phyloP scores from a whole-genome alignment of 192 early-diverging fungal species.

The Cetraspora pellucida region DNA sequence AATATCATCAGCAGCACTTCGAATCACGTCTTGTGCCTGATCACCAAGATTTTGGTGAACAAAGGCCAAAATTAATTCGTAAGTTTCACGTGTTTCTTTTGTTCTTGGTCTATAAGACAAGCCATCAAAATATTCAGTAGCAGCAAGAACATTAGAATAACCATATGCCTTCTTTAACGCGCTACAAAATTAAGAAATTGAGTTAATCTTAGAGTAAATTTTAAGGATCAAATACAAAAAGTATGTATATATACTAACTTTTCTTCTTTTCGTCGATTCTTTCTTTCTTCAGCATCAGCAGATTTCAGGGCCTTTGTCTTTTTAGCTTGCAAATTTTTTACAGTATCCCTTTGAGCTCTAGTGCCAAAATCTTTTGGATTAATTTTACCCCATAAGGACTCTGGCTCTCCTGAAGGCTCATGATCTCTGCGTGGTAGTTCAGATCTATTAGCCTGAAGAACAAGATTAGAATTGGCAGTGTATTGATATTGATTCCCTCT shows the following conservation, averaged over 20 bases:
- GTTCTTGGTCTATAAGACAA: slow-evolving; percentile 86
- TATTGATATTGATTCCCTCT: slow-evolving; percentile 76
- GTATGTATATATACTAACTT: slow-evolving; percentile 40
- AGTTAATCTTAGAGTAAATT: not conserved
- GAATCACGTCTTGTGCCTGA: slow-evolving; percentile 86
- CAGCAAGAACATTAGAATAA: slow-evolving; percentile 75
- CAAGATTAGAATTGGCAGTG: slow-evolving; percentile 94
- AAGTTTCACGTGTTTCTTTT: slow-evolving; percentile 84
- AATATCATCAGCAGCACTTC: slow-evolving; percentile 85
- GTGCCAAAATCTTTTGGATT: slow-evolving; percentile 85
- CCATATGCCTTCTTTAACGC: slow-evolving; percentile 64
- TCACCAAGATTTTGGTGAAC: slow-evolving; percentile 81
- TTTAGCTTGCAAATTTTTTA: slow-evolving; percentile 65
- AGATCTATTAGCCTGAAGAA: slow-evolving; percentile 88
- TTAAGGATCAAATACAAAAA: not conserved
- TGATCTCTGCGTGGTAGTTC: slow-evolving; percentile 79
- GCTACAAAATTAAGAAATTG: slow-evolving; percentile 27
- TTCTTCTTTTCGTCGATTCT: slow-evolving; percentile 63
- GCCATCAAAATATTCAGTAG: slow-evolving; percentile 85
- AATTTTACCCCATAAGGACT: slow-evolving; percentile 86
- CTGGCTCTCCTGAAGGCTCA: slow-evolving; percentile 95
- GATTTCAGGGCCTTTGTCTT: slow-evolving; percentile 60
- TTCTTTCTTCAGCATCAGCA: slow-evolving; percentile 55
- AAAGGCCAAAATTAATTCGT: slow-evolving; percentile 88
- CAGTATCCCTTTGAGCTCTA: slow-evolving; percentile 67